These are phyloP conservation scores for Kuraishia ogatae DNA, from an alignment of 805 yeast genomes.

Conservation along the genomic window DNA sequence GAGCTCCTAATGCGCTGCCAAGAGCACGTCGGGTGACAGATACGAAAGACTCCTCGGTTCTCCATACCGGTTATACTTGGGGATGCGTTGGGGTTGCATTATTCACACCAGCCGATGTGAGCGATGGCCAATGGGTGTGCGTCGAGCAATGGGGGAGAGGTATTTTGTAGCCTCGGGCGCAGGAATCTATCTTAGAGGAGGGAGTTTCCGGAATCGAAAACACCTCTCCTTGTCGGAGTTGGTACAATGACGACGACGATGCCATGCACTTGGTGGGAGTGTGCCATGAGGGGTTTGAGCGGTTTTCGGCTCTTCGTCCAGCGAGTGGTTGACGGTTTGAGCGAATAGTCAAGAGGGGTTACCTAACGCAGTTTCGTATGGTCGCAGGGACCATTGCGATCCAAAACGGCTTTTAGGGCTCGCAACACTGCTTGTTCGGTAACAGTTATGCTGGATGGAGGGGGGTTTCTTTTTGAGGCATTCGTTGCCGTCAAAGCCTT, in stretches of 20 bases:
- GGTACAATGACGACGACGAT: background rate
- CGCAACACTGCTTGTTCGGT: background rate
- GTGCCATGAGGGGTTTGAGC: background rate
- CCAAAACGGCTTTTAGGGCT: background rate
- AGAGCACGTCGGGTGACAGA: background rate
- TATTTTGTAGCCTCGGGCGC: background rate
- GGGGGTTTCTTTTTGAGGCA: background rate
- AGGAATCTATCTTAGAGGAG: background rate
- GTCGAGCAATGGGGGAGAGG: background rate
- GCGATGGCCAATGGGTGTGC: background rate
- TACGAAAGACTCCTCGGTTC: background rate
- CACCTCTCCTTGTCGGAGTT: background rate
- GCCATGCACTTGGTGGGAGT: background rate
- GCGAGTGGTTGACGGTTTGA: background rate
- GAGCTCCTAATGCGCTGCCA: background rate
- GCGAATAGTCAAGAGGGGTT: background rate
- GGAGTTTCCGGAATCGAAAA: background rate
- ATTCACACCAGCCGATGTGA: background rate
- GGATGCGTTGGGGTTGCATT: background rate
- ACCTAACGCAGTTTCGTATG: background rate
- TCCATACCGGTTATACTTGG: background rate
- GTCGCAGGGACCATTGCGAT: background rate
- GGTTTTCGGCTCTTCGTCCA: background rate
- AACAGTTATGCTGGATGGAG: background rate
- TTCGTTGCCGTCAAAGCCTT: background rate